phyloP scores from a whole-genome alignment of 73 alveolate species.

The Paramecium biaurelia region DNA sequence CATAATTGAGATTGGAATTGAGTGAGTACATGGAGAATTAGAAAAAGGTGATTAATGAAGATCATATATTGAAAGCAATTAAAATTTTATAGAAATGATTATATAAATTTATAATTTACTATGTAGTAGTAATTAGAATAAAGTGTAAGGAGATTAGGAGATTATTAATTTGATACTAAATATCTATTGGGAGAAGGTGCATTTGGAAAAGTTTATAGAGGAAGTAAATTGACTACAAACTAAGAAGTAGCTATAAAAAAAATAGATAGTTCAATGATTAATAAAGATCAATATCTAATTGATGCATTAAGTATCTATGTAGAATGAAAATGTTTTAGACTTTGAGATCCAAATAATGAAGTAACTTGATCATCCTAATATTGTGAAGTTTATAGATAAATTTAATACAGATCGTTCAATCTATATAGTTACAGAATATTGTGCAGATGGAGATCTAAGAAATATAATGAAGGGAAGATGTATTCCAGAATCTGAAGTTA shows the following conservation, averaged over 20 bases:
- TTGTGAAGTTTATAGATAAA: conserved; percentile 39
- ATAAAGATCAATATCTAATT: background rate
- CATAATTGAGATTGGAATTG: background rate
- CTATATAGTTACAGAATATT: conserved; percentile 46
- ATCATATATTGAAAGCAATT: background rate
- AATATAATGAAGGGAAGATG: conserved; percentile 31
- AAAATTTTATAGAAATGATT: background rate
- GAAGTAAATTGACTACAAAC: background rate
- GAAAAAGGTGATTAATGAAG: background rate
- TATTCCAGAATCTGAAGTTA: conserved; percentile 24
- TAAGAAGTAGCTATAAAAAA: conserved; percentile 50
- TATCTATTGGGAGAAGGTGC: conserved; percentile 57
- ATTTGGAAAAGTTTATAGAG: conserved; percentile 58
- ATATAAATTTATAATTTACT: background rate
- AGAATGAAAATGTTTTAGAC: background rate
- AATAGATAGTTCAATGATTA: conserved; percentile 30
- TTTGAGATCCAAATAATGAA: conserved; percentile 27
- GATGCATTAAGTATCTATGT: conserved; percentile 18
- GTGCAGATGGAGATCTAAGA: conserved; percentile 56
- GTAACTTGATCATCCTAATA: conserved; percentile 40
- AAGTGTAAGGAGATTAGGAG: background rate
- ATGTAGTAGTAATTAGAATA: background rate
- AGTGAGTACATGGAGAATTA: background rate
- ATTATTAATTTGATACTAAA: conserved; percentile 43
- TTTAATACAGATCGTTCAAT: conserved; percentile 1